Conservation (phyloP, 345 rosid species). For the Eucalyptus dawsonii region DNA sequence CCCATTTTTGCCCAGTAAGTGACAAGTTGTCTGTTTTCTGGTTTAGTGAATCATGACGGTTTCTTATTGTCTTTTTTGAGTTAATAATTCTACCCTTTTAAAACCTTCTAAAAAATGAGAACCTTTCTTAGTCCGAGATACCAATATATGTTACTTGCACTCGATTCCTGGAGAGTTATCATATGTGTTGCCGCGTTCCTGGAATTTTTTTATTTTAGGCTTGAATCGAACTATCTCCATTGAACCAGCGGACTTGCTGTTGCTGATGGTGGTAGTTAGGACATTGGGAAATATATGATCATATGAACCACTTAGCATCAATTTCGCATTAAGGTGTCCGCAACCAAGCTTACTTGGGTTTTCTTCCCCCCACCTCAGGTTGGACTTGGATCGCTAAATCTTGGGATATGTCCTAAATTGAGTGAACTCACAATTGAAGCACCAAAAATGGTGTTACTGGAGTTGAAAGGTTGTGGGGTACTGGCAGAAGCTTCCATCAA, state of each 20-base stretch:
- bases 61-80: not conserved
- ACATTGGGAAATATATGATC: not conserved
- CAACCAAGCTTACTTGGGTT: not conserved
- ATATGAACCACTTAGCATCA: not conserved
- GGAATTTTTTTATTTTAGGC: not conserved
- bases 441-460: slow-evolving; percentile 67
- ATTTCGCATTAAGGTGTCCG: not conserved
- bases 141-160: not conserved
- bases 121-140: not conserved
- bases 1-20: slow-evolving; percentile 87
- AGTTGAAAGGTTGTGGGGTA: slow-evolving; percentile 95
- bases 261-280: not conserved
- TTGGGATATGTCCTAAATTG: slow-evolving; percentile 95
- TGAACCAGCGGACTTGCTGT: not conserved
- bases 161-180: not conserved
- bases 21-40: not conserved
- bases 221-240: not conserved
- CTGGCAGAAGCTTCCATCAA: slow-evolving; percentile 69
- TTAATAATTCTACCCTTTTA: not conserved
- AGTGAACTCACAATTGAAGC: slow-evolving; percentile 65
- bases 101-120: not conserved
- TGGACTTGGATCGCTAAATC: slow-evolving; percentile 75
- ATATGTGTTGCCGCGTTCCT: not conserved
- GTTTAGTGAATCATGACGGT: not conserved
- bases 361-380: slow-evolving; percentile 24